phyloP scores from a whole-genome alignment of 1,284 basidiomycete species.

The Athelia sp. region DNA sequence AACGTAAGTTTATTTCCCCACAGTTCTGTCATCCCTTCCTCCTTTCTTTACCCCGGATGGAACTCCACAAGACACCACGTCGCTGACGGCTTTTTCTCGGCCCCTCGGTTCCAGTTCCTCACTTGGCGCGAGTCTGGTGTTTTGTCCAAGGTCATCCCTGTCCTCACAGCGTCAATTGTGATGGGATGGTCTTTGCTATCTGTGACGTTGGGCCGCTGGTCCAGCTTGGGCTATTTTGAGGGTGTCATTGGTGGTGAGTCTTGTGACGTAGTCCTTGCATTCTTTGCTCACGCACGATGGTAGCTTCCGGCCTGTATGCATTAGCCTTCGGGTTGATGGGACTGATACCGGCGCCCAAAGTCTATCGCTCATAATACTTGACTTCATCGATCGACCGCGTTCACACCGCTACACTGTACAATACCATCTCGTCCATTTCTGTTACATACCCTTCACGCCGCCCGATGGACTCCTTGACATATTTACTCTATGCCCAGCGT shows the following conservation, averaged over 20 bases:
- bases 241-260: slow-evolving; percentile 60
- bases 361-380: slow-evolving; percentile 17
- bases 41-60: background rate
- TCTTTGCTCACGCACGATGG: background rate
- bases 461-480: too few relatives aligned
- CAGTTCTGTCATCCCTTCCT: background rate
- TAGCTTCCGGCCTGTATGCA: slow-evolving; percentile 66
- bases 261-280: slow-evolving; percentile 9
- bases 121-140: slow-evolving; percentile 59
- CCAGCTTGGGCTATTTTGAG: slow-evolving; percentile 55
- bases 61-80: background rate
- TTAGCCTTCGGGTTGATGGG: slow-evolving; percentile 67
- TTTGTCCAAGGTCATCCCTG: slow-evolving; percentile 54
- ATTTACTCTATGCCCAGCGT: too few relatives aligned
- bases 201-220: slow-evolving; percentile 59
- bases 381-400: too few relatives aligned
- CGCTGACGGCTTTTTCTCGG: background rate
- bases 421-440: too few relatives aligned
- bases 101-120: slow-evolving; percentile 40
- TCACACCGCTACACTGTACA: too few relatives aligned
- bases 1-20: slow-evolving; percentile 43
- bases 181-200: slow-evolving; percentile 62
- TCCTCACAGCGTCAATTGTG: slow-evolving; percentile 63
- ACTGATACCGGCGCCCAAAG: slow-evolving; percentile 57
- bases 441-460: too few relatives aligned